Conservation (phyloP, 1,284 basidiomycete genomes). For the Trametes versicolor region DNA sequence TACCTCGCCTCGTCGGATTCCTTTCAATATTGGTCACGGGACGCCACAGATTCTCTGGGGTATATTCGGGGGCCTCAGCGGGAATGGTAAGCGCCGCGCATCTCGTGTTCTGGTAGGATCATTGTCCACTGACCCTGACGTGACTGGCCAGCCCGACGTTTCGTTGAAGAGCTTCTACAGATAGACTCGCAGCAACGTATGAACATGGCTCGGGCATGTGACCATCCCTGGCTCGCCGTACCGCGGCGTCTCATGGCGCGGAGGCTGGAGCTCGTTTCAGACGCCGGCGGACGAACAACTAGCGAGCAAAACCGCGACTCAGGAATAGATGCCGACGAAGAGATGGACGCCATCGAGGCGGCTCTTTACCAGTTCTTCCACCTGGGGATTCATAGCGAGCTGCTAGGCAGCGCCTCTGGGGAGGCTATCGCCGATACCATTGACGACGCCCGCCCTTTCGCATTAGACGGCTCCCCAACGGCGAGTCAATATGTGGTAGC, state of each 20-base stretch:
- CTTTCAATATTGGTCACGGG: neutral
- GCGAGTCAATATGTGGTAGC: no score
- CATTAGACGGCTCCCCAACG: no score
- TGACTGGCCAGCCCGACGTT: slow-evolving; percentile 54
- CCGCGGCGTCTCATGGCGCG: neutral
- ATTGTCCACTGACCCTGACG: slow-evolving; percentile 13
- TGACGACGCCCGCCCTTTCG: no score
- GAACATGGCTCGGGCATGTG: slow-evolving; percentile 64
- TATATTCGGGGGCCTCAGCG: neutral
- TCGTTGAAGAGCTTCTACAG: slow-evolving; percentile 51
- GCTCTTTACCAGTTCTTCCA: neutral
- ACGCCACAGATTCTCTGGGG: slow-evolving; percentile 56
- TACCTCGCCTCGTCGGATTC: no score
- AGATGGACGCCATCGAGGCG: neutral
- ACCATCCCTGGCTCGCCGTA: slow-evolving; percentile 70
- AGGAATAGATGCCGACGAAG: no score
- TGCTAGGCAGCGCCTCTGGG: no score
- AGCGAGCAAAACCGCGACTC: no score
- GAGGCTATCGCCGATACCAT: no score
- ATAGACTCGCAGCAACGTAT: slow-evolving; percentile 63
- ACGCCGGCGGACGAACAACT: no score
- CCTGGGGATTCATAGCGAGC: no score
- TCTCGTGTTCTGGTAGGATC: neutral
- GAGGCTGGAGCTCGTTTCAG: no score
- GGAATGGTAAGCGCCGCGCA: neutral